Evolutionary conservation across 768 basidiomycete species (phyloP).

Genomic region (Trametes cinnabarina): DNA sequence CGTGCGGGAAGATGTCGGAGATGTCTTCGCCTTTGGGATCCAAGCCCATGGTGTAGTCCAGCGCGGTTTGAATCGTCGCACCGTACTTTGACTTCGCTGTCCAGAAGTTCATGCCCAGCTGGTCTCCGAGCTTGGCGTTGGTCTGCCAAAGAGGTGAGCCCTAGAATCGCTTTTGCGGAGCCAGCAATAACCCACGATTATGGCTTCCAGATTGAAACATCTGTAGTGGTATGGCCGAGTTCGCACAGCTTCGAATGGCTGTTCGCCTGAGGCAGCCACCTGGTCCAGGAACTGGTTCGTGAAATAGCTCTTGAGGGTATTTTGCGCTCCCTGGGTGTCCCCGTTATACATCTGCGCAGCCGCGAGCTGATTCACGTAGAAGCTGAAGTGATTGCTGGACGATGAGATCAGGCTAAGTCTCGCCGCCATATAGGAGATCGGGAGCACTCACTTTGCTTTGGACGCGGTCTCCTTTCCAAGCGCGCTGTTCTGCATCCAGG

Average conservation of each 20-base stretch:
- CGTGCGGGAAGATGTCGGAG: slow-evolving; percentile 44
- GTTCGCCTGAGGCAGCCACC: slow-evolving; percentile 51
- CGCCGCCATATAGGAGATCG: neutral
- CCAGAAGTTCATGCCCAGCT: slow-evolving; percentile 51
- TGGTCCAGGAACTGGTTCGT: slow-evolving; percentile 43
- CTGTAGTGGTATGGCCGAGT: slow-evolving; percentile 58
- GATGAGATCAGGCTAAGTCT: neutral
- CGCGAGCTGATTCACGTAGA: slow-evolving; percentile 46
- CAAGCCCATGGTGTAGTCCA: slow-evolving; percentile 45
- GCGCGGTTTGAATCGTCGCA: slow-evolving; percentile 51
- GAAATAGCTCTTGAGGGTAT: slow-evolving; percentile 42
- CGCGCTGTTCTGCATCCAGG: slow-evolving; percentile 45
- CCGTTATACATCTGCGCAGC: slow-evolving; percentile 41
- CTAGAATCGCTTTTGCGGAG: neutral
- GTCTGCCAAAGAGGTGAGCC: slow-evolving; percentile 31
- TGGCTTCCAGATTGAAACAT: slow-evolving; percentile 56
- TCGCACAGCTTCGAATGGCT: slow-evolving; percentile 55
- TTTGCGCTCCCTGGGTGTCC: slow-evolving; percentile 40
- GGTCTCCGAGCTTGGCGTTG: slow-evolving; percentile 52
- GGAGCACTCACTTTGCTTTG: slow-evolving; percentile 46
- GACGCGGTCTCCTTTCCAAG: slow-evolving; percentile 41
- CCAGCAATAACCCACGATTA: slow-evolving; percentile 42
- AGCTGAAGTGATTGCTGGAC: slow-evolving; percentile 52
- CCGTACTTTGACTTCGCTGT: slow-evolving; percentile 44
- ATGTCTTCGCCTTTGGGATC: slow-evolving; percentile 43